Evolutionary conservation across 2,329 filamentous ascomycete species (phyloP), one percentile per base, ranked within the genome.

Genomic region (Waltergamsia citrina): DNA sequence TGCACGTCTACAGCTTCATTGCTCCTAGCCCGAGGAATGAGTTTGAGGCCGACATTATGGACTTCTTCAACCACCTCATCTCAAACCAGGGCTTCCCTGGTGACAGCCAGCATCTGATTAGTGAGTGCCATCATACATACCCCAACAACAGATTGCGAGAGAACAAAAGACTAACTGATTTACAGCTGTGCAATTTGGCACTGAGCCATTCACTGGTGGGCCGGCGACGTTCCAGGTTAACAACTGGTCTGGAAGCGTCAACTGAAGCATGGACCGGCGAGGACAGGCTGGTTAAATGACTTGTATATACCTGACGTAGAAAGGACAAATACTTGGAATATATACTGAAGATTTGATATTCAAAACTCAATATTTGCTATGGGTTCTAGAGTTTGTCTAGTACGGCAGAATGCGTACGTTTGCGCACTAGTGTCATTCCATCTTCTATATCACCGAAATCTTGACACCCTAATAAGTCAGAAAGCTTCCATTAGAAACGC

Each of bases 1-100:
- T 65, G 52, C 70, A 65, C 7, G 76, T 81, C n/a, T 81, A 67
- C 58, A 72, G 67, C 49, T 81, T 57, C 40, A 49, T 59, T 38
- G 55, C 50, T 11, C 37, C 44, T 21, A 61, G 52, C 32, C 47
- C 63, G 16, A 53, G 67, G 17, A 62, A 57, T 16, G 60, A 39
- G 50, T 81, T 74, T 56, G 63, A 53, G 28, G 71, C 64, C 20
- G 71, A 81, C 48, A 43, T 79, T 43, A 62, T 62, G 47, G 52
- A 60, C 5, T 81, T 81, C 56, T 58, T 74, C 42, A 60, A 56
- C 17, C 76, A 78, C 50, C 54, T 81, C 21, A 56, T 57, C 19
- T 38, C 43, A 15, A 62, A 57, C 44, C 55, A 75, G 41, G 63
- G 63, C 3, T 58, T 71, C 38, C 51, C 64, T 3, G 51, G 54